Evolutionary conservation across 2,329 filamentous ascomycete genomes (phyloP), one percentile per base, ranked within the genome.

Genomic region (Plectosphaerella cucumerina): DNA sequence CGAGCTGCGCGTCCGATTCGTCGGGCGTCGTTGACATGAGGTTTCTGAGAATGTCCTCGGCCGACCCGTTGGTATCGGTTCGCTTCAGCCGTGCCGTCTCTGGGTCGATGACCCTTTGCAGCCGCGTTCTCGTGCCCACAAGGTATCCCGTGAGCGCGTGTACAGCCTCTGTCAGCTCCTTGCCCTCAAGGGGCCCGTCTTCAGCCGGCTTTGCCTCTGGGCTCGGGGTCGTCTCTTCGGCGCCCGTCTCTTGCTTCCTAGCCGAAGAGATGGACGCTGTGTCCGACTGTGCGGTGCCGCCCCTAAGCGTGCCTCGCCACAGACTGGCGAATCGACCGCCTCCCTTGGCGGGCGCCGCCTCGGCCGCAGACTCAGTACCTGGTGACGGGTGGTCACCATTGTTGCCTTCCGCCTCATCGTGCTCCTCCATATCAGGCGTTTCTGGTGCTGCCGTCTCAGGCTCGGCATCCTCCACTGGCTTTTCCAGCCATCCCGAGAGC

Each of bases 91-190:
- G 82, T 20, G 82, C 83, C 1, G 82, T 86, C 11, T 73, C 75
- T 1, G 83, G 81, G 58, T 86, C 82, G 50, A 86, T 74, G 23
- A 82, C 75, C 10, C 80, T 72, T 62, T 86, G 82, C 44, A 86
- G 71, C 20, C 82, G 76, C 18, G 81, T 79, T 53, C 94, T 84
- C 17, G 92, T 90, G 56, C 95, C 90, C 1, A 91, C 93, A 8
- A 99, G 79, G 63, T 96, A 99, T 21, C 86, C 87, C 60, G 89
- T 90, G 2, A 99, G 77, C 56, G 93, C 91, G 42, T 87, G 80
- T 15, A 94, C 89, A 0, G 94, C 91, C 46, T 84, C 79, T 58
- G 83, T 87, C 34, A 99, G 78, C 58, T 97, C 90, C 61, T 93
- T 93, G 14, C 90, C 91, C 63, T 91, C 84, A 34, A 87, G 70